phyloP scores from a whole-genome alignment of 169 alveolate species.

The Plasmodium relictum region DNA sequence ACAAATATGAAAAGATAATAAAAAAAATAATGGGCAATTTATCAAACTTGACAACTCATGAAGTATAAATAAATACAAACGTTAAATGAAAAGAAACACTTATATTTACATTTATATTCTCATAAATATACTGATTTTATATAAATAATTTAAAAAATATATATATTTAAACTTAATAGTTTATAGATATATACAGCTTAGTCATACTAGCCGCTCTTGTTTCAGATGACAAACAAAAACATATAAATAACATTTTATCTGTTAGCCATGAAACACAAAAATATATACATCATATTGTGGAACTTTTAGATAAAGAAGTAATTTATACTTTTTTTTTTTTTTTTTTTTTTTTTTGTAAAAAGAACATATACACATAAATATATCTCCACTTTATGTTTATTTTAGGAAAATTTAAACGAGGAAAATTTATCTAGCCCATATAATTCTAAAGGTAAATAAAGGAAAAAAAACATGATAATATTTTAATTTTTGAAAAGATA shows the following conservation, averaged over 20 bases:
- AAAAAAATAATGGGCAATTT: constrained; percentile 33
- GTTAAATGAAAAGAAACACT: not conserved
- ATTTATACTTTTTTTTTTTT: not conserved
- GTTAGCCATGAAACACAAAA: constrained; percentile 77
- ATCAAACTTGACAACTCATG: constrained; percentile 21
- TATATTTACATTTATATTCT: not conserved
- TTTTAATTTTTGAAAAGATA: not conserved
- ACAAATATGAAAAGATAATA: constrained; percentile 54
- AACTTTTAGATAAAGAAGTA: constrained; percentile 66
- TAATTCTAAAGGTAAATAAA: constrained; percentile 47
- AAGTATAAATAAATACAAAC: constrained; percentile 5
- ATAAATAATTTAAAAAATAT: not conserved
- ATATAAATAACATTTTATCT: constrained; percentile 60
- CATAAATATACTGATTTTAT: constrained; percentile 14
- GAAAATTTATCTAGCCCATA: constrained; percentile 21
- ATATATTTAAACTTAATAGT: constrained; percentile 15
- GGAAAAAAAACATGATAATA: not conserved
- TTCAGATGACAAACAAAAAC: constrained; percentile 73
- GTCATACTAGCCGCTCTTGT: constrained; percentile 73
- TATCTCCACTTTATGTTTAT: not conserved
- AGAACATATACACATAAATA: not conserved
- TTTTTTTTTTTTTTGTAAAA: not conserved
- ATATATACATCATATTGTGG: constrained; percentile 69
- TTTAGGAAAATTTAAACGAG: constrained; percentile 42
- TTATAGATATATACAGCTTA: constrained; percentile 68